phyloP scores from a whole-genome alignment of 768 basidiomycete genomes.

The Hericium rajendrae region DNA sequence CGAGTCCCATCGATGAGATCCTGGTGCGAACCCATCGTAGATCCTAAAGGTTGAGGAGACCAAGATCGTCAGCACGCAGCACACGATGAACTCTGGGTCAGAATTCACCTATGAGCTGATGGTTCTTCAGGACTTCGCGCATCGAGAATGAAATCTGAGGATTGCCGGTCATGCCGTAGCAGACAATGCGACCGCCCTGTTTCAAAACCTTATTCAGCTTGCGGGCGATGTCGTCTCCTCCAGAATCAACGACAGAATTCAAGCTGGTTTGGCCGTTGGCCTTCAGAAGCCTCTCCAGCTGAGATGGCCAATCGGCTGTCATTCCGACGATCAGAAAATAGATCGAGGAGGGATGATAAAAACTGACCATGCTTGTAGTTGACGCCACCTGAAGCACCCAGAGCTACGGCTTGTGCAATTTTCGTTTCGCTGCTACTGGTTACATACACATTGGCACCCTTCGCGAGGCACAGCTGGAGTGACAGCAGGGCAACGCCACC shows the following conservation, averaged over 20 bases:
- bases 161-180: conserved; percentile 41
- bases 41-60: conserved; percentile 34
- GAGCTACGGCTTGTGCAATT: conserved; percentile 49
- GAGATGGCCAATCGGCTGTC: conserved; percentile 25
- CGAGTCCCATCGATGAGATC: conserved; percentile 65
- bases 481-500: conserved; percentile 77
- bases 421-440: conserved; percentile 66
- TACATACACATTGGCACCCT: conserved; percentile 74
- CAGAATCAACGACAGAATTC: conserved; percentile 37
- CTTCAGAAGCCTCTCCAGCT: conserved; percentile 25
- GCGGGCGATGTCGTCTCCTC: conserved; percentile 31
- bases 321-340: not conserved
- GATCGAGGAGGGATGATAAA: not conserved
- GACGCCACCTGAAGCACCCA: conserved; percentile 74
- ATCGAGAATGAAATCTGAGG: conserved; percentile 61
- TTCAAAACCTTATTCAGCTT: conserved; percentile 27
- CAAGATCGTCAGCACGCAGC: not conserved
- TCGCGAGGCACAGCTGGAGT: conserved; percentile 65
- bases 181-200: conserved; percentile 26
- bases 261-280: conserved; percentile 17
- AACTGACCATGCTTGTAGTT: conserved; percentile 57
- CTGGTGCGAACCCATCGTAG: conserved; percentile 74
- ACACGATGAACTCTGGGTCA: not conserved
- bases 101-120: conserved; percentile 57
- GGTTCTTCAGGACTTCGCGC: conserved; percentile 67